Conservation (phyloP, 2,329 filamentous ascomycete species). For the Claviceps quebecensis region DNA sequence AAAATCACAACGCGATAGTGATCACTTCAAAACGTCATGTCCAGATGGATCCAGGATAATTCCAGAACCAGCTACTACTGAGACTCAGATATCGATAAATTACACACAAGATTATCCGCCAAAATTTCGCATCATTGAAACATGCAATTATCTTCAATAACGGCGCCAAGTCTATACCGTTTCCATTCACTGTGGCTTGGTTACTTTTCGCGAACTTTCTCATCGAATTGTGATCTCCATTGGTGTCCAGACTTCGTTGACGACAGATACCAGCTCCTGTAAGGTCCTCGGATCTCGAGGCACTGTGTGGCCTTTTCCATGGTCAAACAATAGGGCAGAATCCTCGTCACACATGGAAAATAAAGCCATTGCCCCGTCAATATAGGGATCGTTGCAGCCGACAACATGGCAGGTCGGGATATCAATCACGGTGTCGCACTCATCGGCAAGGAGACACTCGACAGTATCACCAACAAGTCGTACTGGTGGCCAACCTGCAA, state of each 20-base stretch:
- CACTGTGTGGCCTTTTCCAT: conserved; percentile 48
- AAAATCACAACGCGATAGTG: too few species aligned
- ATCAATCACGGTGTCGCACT: conserved; percentile 30
- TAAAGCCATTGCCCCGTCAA: conserved; percentile 42
- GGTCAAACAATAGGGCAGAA: conserved; percentile 43
- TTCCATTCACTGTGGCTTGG: too few species aligned
- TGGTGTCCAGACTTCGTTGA: neutral
- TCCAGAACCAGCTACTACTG: too few species aligned
- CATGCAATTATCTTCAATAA: too few species aligned
- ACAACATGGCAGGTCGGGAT: conserved; percentile 36
- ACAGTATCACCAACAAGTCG: conserved; percentile 20
- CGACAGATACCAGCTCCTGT: conserved; percentile 18
- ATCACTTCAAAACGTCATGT: too few species aligned
- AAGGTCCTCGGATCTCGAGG: conserved; percentile 35
- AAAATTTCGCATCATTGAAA: too few species aligned
- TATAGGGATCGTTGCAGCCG: conserved; percentile 40
- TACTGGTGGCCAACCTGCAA: conserved; percentile 36
- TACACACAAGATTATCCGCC: too few species aligned
- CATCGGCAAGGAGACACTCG: conserved; percentile 30
- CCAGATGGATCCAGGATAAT: too few species aligned
- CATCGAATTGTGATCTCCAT: neutral
- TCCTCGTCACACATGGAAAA: conserved; percentile 47
- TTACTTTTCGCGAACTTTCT: neutral
- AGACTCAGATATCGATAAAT: too few species aligned
- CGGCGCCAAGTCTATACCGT: too few species aligned